Evolutionary conservation across 2,329 filamentous ascomycete genomes (phyloP).

Genomic region (Fusarium torulosum): DNA sequence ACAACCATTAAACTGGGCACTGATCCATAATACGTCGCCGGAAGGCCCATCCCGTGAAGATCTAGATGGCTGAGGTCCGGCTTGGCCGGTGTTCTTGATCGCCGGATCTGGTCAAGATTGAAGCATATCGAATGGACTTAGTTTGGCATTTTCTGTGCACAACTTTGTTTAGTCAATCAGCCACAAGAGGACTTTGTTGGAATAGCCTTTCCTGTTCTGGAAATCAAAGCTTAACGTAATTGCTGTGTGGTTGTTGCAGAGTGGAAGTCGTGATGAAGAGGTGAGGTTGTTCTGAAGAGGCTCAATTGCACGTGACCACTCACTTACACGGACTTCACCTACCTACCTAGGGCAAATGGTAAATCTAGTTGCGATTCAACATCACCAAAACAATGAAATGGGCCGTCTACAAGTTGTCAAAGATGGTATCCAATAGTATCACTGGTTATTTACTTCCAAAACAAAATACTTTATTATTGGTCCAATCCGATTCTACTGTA

Average conservation of each 20-base stretch:
- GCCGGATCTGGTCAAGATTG: slow-evolving; percentile 41
- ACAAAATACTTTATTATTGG: neutral
- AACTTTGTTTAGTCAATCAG: slow-evolving; percentile 10
- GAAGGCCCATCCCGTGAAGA: slow-evolving; percentile 3
- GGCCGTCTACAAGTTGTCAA: neutral
- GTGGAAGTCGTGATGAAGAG: slow-evolving; percentile 2
- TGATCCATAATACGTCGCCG: neutral
- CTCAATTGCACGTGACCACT: slow-evolving; percentile 21
- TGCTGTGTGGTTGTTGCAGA: neutral
- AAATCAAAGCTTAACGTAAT: neutral
- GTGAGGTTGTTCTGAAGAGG: slow-evolving; percentile 1
- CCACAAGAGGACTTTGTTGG: neutral
- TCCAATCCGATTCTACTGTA: neutral
- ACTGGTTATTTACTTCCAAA: no score
- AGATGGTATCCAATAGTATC: no score
- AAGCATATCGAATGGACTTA: slow-evolving; percentile 3
- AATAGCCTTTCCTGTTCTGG: slow-evolving; percentile 1
- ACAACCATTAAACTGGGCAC: neutral
- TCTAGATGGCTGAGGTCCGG: slow-evolving; percentile 32
- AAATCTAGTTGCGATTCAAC: neutral
- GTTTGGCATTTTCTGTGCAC: slow-evolving; percentile 16
- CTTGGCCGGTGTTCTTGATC: slow-evolving; percentile 19
- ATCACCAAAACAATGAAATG: neutral
- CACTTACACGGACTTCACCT: slow-evolving; percentile 8
- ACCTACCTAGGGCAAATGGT: no score